Conservation (phyloP, 2,329 filamentous ascomycete species). For the Mollisia scopiformis region DNA sequence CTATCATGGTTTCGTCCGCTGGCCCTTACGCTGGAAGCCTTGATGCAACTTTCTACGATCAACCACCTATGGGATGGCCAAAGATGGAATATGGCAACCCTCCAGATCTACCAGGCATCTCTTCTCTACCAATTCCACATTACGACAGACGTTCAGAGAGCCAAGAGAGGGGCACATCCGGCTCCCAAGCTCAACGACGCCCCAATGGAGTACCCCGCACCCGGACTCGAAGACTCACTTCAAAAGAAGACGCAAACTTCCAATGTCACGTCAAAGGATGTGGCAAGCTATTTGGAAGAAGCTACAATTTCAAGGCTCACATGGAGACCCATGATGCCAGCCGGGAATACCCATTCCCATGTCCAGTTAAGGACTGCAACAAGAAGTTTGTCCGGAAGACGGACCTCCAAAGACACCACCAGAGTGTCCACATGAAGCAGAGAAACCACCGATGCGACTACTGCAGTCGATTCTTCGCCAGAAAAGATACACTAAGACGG, state of each 20-base stretch:
- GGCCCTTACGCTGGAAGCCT: constrained; percentile 33
- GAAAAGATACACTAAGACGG: constrained; percentile 84
- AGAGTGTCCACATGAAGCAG: constrained; percentile 74
- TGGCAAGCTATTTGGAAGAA: constrained; percentile 77
- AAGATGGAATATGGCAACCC: constrained; percentile 31
- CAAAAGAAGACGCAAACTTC: constrained; percentile 71
- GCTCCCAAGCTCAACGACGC: constrained; percentile 24
- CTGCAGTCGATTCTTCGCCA: constrained; percentile 72
- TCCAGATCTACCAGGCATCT: constrained; percentile 33
- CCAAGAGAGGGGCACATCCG: constrained; percentile 23
- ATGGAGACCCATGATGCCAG: constrained; percentile 81
- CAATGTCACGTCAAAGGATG: constrained; percentile 71
- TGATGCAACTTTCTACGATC: constrained; percentile 33
- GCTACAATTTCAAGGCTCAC: constrained; percentile 87
- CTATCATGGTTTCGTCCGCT: constrained; percentile 25
- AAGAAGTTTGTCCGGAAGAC: constrained; percentile 84
- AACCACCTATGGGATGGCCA: constrained; percentile 30
- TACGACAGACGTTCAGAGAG: constrained; percentile 33
- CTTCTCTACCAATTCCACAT: constrained; percentile 29
- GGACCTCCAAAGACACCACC: constrained; percentile 67
- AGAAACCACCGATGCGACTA: constrained; percentile 71
- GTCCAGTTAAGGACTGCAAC: constrained; percentile 64
- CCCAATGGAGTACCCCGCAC: constrained; percentile 32
- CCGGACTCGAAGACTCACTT: constrained; percentile 55
- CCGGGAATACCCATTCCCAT: constrained; percentile 71